Percentiles rank a stretch among this genome's conserved stretches.
Evolutionary conservation across 2,329 filamentous ascomycete genomes (phyloP).

Genomic region (Ophiostoma quercus): DNA sequence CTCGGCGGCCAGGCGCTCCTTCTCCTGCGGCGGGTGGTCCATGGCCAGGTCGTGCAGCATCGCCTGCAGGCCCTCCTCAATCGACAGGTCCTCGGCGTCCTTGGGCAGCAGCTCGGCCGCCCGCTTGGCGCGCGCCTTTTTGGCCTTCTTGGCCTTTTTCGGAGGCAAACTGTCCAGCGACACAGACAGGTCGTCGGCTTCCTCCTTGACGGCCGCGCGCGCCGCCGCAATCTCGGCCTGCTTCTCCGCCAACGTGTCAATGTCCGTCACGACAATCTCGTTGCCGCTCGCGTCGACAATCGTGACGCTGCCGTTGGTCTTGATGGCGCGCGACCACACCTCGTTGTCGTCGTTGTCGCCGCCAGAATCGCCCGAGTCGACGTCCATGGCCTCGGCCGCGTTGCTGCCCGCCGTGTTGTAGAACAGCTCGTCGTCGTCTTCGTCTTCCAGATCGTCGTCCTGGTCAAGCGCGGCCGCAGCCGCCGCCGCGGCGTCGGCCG

Average conservation of each 20-base stretch:
- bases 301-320: conserved; percentile 32
- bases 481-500: conserved; percentile 35
- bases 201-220: conserved; percentile 22
- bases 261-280: conserved; percentile 37
- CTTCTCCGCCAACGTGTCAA: conserved; percentile 35
- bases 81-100: conserved; percentile 39
- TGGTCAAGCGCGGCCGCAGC: background rate
- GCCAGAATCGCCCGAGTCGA: conserved; percentile 19
- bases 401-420: conserved; percentile 18
- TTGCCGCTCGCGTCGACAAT: conserved; percentile 44
- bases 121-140: conserved; percentile 26
- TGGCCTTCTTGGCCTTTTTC: conserved; percentile 10
- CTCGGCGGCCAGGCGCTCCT: background rate
- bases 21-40: conserved; percentile 21
- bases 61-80: conserved; percentile 40
- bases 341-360: conserved; percentile 34
- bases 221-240: conserved; percentile 25
- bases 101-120: conserved; percentile 31
- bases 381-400: conserved; percentile 19
- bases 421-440: conserved; percentile 30
- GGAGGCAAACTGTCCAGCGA: background rate
- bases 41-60: conserved; percentile 43
- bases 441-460: conserved; percentile 28
- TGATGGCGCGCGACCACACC: conserved; percentile 42
- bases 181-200: conserved; percentile 26